These are phyloP conservation scores for Trametes cinnabarina DNA, from an alignment of 768 basidiomycete species.

Conservation along the genomic window DNA sequence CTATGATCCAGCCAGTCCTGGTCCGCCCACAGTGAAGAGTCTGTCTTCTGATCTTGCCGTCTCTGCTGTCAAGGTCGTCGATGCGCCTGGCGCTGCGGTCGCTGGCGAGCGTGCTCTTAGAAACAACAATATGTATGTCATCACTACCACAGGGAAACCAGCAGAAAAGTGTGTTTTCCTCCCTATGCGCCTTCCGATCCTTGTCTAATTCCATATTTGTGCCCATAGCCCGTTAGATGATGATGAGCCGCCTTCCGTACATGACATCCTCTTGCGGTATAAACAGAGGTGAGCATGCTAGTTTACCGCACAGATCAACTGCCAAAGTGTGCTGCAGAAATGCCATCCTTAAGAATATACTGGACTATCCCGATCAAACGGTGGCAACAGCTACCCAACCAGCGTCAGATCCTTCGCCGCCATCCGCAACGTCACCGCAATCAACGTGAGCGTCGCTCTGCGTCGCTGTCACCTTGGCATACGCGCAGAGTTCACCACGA, in stretches of 20 bases:
- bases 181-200: not conserved
- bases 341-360: slow-evolving; percentile 50
- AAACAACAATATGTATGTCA: slow-evolving; percentile 70
- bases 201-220: not conserved
- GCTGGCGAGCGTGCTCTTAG: slow-evolving; percentile 41
- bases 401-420: not conserved
- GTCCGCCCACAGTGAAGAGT: slow-evolving; percentile 49
- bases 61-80: slow-evolving; percentile 61
- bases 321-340: slow-evolving; percentile 40
- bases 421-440: slow-evolving; percentile 2
- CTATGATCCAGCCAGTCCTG: slow-evolving; percentile 47
- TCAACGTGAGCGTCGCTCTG: not conserved
- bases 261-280: slow-evolving; percentile 55
- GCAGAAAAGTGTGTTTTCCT: slow-evolving; percentile 47
- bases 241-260: slow-evolving; percentile 46
- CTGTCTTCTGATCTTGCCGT: slow-evolving; percentile 47
- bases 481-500: not conserved
- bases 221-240: slow-evolving; percentile 19
- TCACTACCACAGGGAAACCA: slow-evolving; percentile 55
- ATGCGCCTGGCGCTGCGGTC: slow-evolving; percentile 70
- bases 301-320: not conserved
- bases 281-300: slow-evolving; percentile 54
- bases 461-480: not conserved
- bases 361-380: slow-evolving; percentile 40
- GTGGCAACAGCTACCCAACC: not conserved